These are phyloP conservation scores for Termitomyces sp. DNA, from an alignment of 1,284 basidiomycete genomes.

Conservation along the genomic window DNA sequence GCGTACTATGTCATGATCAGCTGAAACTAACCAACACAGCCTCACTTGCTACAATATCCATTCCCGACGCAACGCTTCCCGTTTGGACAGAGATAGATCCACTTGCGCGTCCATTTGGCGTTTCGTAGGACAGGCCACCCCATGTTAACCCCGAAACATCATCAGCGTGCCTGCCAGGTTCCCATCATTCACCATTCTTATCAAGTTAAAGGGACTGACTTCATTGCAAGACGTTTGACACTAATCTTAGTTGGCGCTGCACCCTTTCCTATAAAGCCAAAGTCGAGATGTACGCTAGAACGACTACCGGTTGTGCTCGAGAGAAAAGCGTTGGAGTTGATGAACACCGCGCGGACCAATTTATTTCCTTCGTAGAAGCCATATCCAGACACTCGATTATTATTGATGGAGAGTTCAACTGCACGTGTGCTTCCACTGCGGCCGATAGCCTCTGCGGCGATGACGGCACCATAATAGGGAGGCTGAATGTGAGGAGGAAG, in stretches of 20 bases:
- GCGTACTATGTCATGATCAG: background rate
- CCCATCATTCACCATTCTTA: background rate
- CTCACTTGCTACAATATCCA: conserved; percentile 15
- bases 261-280: conserved; percentile 31
- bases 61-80: conserved; percentile 9
- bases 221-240: conserved; percentile 43
- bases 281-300: conserved; percentile 36
- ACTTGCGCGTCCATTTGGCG: conserved; percentile 12
- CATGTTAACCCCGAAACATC: conserved; percentile 18
- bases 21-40: conserved; percentile 13
- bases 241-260: conserved; percentile 23
- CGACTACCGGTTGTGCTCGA: conserved; percentile 30
- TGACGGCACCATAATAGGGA: conserved; percentile 55
- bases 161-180: conserved; percentile 11
- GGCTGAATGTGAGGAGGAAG: conserved; percentile 54
- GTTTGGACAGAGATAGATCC: conserved; percentile 8
- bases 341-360: conserved; percentile 49
- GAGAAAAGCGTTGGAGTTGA: conserved; percentile 54
- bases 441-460: conserved; percentile 37
- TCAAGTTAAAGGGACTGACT: conserved; percentile 24
- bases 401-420: conserved; percentile 47
- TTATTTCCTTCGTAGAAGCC: conserved; percentile 49
- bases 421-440: conserved; percentile 31
- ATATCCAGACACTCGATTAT: conserved; percentile 55
- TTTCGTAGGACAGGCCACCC: conserved; percentile 20